Evolutionary conservation across 2,329 filamentous ascomycete genomes (phyloP), one percentile per base, ranked within the genome.

Genomic region (Fusarium floridanum): DNA sequence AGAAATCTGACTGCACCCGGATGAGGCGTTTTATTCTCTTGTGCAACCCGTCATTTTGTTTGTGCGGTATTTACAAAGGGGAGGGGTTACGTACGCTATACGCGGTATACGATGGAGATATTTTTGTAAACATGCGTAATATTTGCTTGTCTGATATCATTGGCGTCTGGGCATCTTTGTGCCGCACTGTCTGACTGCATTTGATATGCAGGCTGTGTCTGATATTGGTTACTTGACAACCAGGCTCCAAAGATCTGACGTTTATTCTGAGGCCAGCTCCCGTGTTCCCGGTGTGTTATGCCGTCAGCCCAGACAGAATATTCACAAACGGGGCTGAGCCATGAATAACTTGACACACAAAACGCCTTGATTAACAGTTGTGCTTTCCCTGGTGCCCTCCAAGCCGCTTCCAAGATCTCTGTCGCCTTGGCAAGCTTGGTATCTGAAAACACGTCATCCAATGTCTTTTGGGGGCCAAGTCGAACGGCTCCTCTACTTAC

Each of bases 391-490:
- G 43, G 6, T 48, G 12, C 1, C 0, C 29, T 22, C 24, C 39
- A 53, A 4, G 43, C 43, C 27, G 11, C 37, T 11, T 67, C 16
- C 4, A 73, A 27, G 32, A 63, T 56, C 3, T 55, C 7, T 14
- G 11, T 57, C 1, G 27, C 27, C 17, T 22, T 61, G 2, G 55
- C 2, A 2, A 22, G 43, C 14, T 63, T 63, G 8, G 43, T 66
- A 27, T 70, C 22, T 12, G 36, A 50, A 1, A 67, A 67, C 12
- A 6, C 17, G 6, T 73, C 37, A 5, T 70, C 60, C 27, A 70
- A 14, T 3, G 32, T 24, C 20, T 10, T 3, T 32, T 55, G n/a
- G 68, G 37, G n/a, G 45, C 16, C 27, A 70, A n/a, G 16, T 63
- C n/a, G n/a, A 68, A 69, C 2, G n/a, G 27, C 8, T 32, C 50